These are phyloP conservation scores for Epithemia pelagica DNA, from an alignment of 108 stramenopile genomes.

Conservation along the genomic window DNA sequence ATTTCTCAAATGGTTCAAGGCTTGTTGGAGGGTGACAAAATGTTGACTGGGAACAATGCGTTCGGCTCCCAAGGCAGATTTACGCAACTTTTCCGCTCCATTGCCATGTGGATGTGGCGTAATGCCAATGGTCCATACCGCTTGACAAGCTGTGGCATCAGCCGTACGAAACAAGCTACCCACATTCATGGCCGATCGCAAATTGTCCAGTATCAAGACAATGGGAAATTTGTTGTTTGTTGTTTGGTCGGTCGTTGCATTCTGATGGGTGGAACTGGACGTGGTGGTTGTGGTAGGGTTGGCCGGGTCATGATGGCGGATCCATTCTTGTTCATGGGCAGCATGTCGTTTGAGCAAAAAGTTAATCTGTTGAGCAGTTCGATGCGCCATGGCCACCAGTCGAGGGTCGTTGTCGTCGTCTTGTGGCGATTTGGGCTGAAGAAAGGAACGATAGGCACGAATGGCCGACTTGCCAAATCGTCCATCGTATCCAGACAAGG, in stretches of 20 bases:
- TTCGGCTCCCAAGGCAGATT: slow-evolving; percentile 77
- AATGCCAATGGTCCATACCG: slow-evolving; percentile 49
- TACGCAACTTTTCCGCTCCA: slow-evolving; percentile 68
- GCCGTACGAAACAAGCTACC: slow-evolving; percentile 84
- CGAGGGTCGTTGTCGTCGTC: slow-evolving; percentile 12
- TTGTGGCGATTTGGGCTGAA: slow-evolving; percentile 30
- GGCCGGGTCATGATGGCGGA: slow-evolving; percentile 54
- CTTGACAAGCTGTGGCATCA: slow-evolving; percentile 48
- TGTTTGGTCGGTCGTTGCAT: neutral
- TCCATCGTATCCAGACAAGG: slow-evolving; percentile 51
- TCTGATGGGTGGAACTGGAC: neutral
- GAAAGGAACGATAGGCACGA: slow-evolving; percentile 66
- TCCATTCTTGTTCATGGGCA: slow-evolving; percentile 61
- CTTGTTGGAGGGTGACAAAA: slow-evolving; percentile 61
- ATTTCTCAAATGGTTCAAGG: slow-evolving; percentile 3
- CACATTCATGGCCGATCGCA: slow-evolving; percentile 82
- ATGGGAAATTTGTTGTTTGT: slow-evolving; percentile 48
- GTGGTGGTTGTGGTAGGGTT: too few relatives aligned
- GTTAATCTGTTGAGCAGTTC: slow-evolving; percentile 68
- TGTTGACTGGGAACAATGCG: slow-evolving; percentile 48
- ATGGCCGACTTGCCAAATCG: slow-evolving; percentile 72
- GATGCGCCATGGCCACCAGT: slow-evolving; percentile 45
- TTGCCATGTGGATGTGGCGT: slow-evolving; percentile 76
- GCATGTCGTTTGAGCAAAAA: slow-evolving; percentile 70
- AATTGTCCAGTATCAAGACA: slow-evolving; percentile 73